A percentile compares a stretch with the other conserved stretches of the same genome.
Evolutionary conservation across 805 yeast genomes (phyloP).

Genomic region (Yarrowia sp.): DNA sequence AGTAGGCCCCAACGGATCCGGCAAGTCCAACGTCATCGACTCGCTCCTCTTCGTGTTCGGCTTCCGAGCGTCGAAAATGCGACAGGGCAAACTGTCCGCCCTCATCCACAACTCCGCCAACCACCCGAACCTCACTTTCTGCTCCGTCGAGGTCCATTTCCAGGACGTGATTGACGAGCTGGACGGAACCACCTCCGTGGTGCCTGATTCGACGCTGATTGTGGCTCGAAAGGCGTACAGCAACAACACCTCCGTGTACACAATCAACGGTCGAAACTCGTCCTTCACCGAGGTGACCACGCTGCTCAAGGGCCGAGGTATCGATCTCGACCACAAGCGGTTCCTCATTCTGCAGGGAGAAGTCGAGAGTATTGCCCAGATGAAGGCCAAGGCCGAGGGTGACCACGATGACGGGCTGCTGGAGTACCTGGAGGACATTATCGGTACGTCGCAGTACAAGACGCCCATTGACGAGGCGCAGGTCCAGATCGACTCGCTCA

Average conservation of each 20-base stretch:
- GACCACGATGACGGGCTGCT: conserved; percentile 90
- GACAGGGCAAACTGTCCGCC: conserved; percentile 90
- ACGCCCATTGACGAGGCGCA: conserved; percentile 63
- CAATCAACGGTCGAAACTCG: conserved; percentile 64
- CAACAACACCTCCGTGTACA: conserved; percentile 76
- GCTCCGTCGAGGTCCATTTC: conserved; percentile 91
- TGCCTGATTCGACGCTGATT: conserved; percentile 57
- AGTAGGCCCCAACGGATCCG: conserved; percentile 98
- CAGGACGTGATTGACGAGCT: conserved; percentile 63
- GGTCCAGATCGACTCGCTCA: conserved; percentile 62
- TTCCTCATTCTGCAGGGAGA: conserved; percentile 96
- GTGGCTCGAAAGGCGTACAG: conserved; percentile 76
- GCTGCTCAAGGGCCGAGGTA: conserved; percentile 72
- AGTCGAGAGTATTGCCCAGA: conserved; percentile 96
- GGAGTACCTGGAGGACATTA: conserved; percentile 93
- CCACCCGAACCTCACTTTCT: conserved; percentile 60
- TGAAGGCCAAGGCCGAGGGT: conserved; percentile 94
- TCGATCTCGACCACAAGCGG: conserved; percentile 91
- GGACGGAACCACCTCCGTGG: conserved; percentile 44
- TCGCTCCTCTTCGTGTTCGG: conserved; percentile 96
- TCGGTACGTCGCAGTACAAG: conserved; percentile 88
- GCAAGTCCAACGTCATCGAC: conserved; percentile 96
- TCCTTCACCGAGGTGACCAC: conserved; percentile 75
- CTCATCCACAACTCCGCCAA: conserved; percentile 86
- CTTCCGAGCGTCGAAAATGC: conserved; percentile 92